Evolutionary conservation across 495 filamentous ascomycete species (phyloP).

Genomic region (Letharia columbiana): DNA sequence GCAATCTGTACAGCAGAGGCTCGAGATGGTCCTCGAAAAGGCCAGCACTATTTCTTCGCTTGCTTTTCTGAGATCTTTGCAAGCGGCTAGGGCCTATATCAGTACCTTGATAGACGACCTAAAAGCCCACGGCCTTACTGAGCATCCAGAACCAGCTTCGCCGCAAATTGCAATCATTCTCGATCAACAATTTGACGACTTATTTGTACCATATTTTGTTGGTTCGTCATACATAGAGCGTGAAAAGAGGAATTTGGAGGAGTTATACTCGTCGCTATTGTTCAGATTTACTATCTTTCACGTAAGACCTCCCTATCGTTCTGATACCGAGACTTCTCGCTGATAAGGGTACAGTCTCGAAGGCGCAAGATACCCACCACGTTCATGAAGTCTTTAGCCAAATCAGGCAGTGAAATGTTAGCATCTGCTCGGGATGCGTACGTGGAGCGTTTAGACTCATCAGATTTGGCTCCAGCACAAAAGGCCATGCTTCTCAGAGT

Average conservation of each 20-base stretch:
- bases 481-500: slow-evolving; percentile 79
- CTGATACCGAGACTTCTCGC: slow-evolving; percentile 1
- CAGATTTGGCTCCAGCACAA: slow-evolving; percentile 73
- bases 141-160: slow-evolving; percentile 85
- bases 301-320: slow-evolving; percentile 21
- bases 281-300: slow-evolving; percentile 96
- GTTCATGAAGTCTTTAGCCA: slow-evolving; percentile 83
- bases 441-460: slow-evolving; percentile 73
- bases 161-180: slow-evolving; percentile 75
- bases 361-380: slow-evolving; percentile 74
- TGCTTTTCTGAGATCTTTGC: slow-evolving; percentile 83
- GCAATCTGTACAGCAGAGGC: slow-evolving; percentile 89
- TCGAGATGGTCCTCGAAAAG: slow-evolving; percentile 95
- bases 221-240: slow-evolving; percentile 93
- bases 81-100: slow-evolving; percentile 82
- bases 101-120: slow-evolving; percentile 80
- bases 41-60: slow-evolving; percentile 82
- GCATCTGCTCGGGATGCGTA: slow-evolving; percentile 77
- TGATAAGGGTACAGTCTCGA: slow-evolving; percentile 39
- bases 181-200: slow-evolving; percentile 92
- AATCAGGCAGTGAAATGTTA: slow-evolving; percentile 73
- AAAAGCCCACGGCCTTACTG: slow-evolving; percentile 88
- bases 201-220: slow-evolving; percentile 92
- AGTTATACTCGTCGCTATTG: slow-evolving; percentile 82
- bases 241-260: slow-evolving; percentile 81